These are phyloP conservation scores for Wallacemonas collosoma DNA, from an alignment of 208 protist genomes.

Conservation along the genomic window DNA sequence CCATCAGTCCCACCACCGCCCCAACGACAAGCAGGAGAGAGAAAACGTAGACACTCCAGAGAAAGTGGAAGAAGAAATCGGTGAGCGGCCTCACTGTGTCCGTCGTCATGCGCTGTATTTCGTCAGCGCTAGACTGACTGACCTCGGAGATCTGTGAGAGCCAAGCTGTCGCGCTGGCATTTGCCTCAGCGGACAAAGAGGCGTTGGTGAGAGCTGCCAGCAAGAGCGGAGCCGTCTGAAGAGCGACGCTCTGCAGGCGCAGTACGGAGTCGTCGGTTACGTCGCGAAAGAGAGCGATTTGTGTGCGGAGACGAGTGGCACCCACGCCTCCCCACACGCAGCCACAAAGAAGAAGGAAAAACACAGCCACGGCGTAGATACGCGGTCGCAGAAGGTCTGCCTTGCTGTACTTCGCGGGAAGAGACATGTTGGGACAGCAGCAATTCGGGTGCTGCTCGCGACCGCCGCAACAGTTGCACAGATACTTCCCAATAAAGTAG, in stretches of 20 bases:
- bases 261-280: neutral
- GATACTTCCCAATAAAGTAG: constrained; percentile 43
- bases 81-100: constrained; percentile 12
- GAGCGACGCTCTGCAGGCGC: neutral
- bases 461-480: constrained; percentile 56
- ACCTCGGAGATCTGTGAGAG: neutral
- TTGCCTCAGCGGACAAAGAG: neutral
- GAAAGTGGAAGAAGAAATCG: constrained; percentile 6
- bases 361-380: constrained; percentile 23
- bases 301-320: constrained; percentile 13
- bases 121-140: neutral
- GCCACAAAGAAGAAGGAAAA: constrained; percentile 24
- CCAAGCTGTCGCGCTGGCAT: neutral
- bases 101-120: constrained; percentile 23
- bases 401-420: constrained; percentile 43
- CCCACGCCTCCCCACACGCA: constrained; percentile 28
- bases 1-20: constrained; percentile 20
- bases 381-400: constrained; percentile 42
- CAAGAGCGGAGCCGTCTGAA: neutral
- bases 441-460: constrained; percentile 38
- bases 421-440: constrained; percentile 34
- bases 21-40: constrained; percentile 23
- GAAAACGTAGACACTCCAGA: constrained; percentile 33
- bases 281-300: constrained; percentile 6
- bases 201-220: neutral